Conservation (phyloP, 257 asterid species). For the Pogostemon cablin region DNA sequence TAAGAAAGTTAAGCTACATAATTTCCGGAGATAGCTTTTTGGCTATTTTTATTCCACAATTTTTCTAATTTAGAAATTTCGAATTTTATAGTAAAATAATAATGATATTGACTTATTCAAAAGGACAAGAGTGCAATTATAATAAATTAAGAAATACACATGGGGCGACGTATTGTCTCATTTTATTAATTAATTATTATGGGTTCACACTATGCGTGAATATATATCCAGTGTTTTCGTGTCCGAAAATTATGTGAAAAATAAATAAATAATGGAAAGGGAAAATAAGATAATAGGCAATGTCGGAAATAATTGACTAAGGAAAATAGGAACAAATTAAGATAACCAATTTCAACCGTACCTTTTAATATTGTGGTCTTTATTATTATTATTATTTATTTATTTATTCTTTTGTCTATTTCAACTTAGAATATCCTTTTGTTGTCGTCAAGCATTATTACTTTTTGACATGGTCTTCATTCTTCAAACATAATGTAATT, state of each 20-base stretch:
- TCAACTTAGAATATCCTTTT: neutral
- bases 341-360: conserved; percentile 6
- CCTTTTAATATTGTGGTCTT: neutral
- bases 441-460: neutral
- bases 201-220: neutral
- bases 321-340: neutral
- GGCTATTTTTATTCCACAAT: neutral
- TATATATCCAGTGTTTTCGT: neutral
- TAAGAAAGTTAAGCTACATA: too few species aligned
- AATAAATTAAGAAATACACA: neutral
- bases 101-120: conserved; percentile 19
- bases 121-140: neutral
- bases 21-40: too few species aligned
- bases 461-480: neutral
- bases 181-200: conserved; percentile 5
- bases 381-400: too few species aligned
- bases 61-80: neutral
- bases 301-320: conserved; percentile 24
- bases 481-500: too few species aligned
- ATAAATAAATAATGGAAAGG: neutral
- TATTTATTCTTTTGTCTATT: neutral
- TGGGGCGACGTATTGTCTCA: conserved; percentile 4
- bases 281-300: neutral
- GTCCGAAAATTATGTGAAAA: neutral
- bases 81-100: neutral